These are phyloP conservation scores for Talaromyces sp. DNA, from an alignment of 2,329 filamentous ascomycete genomes.

Conservation along the genomic window DNA sequence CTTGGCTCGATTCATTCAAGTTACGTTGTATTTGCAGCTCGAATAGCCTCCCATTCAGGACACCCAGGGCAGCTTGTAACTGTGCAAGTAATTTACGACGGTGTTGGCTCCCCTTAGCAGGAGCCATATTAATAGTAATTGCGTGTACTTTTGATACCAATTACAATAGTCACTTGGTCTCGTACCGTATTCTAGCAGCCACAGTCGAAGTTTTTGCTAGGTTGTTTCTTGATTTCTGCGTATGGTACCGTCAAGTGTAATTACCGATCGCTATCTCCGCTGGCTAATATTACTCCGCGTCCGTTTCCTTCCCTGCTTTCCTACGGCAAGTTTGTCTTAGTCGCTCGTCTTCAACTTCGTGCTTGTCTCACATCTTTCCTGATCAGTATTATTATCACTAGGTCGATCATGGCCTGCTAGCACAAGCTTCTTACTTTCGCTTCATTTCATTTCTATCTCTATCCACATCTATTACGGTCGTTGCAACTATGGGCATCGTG, in stretches of 20 bases:
- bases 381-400: neutral
- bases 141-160: neutral
- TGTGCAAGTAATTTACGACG: neutral
- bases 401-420: constrained; percentile 6
- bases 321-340: neutral
- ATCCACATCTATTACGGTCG: neutral
- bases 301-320: neutral
- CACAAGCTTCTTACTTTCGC: neutral
- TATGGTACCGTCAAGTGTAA: neutral
- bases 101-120: neutral
- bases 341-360: neutral
- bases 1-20: neutral
- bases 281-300: neutral
- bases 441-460: constrained; percentile 1
- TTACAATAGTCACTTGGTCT: neutral
- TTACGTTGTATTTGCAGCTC: neutral
- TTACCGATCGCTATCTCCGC: constrained; percentile 2
- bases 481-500: constrained; percentile 6
- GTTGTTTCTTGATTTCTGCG: neutral
- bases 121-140: neutral
- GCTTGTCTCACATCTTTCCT: neutral
- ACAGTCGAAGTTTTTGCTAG: neutral
- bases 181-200: neutral
- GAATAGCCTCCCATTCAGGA: neutral
- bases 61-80: neutral